These are phyloP conservation scores for Suillus occidentalis DNA, from an alignment of 768 basidiomycete species.

Conservation along the genomic window DNA sequence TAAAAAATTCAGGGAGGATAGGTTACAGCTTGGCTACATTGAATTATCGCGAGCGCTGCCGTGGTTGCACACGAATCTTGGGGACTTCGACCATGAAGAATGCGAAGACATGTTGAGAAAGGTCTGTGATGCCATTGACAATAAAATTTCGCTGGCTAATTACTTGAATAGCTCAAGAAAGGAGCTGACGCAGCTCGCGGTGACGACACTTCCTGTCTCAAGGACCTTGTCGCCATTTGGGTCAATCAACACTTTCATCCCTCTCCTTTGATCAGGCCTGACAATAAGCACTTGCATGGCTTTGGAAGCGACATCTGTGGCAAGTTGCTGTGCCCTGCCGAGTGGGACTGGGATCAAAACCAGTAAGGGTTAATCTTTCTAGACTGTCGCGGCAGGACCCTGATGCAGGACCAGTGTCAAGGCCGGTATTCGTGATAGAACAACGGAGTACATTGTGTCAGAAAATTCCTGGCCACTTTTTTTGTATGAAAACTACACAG, in stretches of 20 bases:
- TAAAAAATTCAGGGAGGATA: not conserved
- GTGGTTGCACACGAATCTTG: not conserved
- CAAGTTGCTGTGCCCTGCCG: not conserved
- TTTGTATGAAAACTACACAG: not conserved
- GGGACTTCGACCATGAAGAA: not conserved
- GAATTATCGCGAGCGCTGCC: not conserved
- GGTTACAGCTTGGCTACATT: not conserved
- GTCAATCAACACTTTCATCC: not conserved
- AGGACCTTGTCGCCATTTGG: not conserved
- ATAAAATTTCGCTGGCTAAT: not conserved
- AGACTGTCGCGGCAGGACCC: not conserved
- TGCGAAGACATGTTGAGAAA: not conserved
- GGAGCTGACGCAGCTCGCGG: not conserved
- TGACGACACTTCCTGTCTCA: not conserved
- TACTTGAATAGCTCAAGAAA: not conserved
- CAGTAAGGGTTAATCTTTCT: not conserved
- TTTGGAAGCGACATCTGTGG: not conserved
- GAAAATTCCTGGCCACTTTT: conserved; percentile 13
- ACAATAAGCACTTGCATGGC: not conserved
- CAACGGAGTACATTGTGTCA: conserved; percentile 11
- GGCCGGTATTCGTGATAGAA: conserved; percentile 7
- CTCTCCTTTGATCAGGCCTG: not conserved
- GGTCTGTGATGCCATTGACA: not conserved
- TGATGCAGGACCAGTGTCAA: not conserved
- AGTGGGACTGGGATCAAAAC: not conserved